A percentile compares a stretch with the other conserved stretches of the same genome.
Evolutionary conservation across 2,329 filamentous ascomycete genomes (phyloP).

Genomic region (Diaporthe eres): DNA sequence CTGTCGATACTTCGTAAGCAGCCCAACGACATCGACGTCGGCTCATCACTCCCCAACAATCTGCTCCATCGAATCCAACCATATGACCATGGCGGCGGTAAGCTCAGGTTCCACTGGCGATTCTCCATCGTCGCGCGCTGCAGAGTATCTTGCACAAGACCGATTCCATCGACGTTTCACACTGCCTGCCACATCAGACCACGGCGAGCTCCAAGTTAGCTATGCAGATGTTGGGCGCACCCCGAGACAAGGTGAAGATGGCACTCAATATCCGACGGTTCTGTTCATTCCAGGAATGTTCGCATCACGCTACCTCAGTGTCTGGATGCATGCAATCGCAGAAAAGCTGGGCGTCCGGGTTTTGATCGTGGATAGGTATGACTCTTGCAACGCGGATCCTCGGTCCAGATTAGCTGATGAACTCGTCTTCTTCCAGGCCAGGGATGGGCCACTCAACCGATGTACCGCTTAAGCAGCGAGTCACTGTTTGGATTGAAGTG

Average conservation of each 20-base stretch:
- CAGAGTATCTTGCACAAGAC: conserved; percentile 20
- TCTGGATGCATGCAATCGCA: conserved; percentile 38
- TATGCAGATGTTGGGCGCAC: conserved; percentile 38
- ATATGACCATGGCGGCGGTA: background rate
- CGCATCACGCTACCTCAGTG: conserved; percentile 38
- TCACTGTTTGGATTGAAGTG: conserved; percentile 42
- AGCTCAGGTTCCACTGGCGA: background rate
- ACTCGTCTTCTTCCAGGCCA: conserved; percentile 40
- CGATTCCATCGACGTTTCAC: conserved; percentile 41
- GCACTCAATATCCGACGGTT: conserved; percentile 16
- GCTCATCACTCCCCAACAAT: background rate
- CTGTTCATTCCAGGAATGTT: conserved; percentile 46
- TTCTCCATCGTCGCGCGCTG: background rate
- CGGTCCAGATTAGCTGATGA: background rate
- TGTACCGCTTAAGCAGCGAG: conserved; percentile 31
- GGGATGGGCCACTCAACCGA: conserved; percentile 37
- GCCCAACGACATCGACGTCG: background rate
- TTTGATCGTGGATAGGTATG: conserved; percentile 40
- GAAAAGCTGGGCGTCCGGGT: conserved; percentile 41
- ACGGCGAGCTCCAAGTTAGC: conserved; percentile 43
- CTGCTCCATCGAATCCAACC: background rate
- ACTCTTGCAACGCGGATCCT: background rate
- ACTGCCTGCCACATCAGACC: conserved; percentile 40
- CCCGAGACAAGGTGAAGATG: background rate
- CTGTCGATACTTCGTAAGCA: background rate